Percentiles rank a stretch among this genome's conserved stretches.
phyloP scores from a whole-genome alignment of 768 basidiomycete genomes.

The Asterophora lycoperdoides region DNA sequence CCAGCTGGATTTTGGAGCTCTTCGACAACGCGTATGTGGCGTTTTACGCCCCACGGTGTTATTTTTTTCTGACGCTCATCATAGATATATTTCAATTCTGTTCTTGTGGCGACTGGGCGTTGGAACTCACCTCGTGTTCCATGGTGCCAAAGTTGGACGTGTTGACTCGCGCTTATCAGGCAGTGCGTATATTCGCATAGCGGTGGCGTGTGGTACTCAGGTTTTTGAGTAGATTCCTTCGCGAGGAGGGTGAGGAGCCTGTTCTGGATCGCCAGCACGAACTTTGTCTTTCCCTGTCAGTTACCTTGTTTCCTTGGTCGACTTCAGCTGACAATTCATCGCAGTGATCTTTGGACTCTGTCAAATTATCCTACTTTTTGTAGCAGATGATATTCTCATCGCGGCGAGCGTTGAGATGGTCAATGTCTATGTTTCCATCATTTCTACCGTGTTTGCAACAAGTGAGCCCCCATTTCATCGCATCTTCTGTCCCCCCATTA shows the following conservation, averaged over 20 bases:
- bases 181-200: not conserved
- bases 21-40: conserved; percentile 3
- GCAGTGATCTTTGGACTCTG: conserved; percentile 1
- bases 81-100: conserved; percentile 1
- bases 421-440: conserved; percentile 1
- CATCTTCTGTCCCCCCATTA: not conserved
- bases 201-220: not conserved
- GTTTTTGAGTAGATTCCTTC: not conserved
- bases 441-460: conserved; percentile 1
- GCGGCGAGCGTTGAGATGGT: conserved; percentile 1
- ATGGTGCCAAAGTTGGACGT: not conserved
- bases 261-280: conserved; percentile 14
- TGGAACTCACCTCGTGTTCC: not conserved
- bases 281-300: conserved; percentile 12
- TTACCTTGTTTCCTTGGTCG: not conserved
- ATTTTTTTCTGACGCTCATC: not conserved
- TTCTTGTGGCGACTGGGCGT: conserved; percentile 1
- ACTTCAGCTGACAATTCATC: not conserved
- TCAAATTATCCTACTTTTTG: conserved; percentile 1
- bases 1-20: conserved; percentile 4
- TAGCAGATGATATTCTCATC: not conserved
- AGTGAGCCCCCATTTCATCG: not conserved
- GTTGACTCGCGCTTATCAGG: not conserved
- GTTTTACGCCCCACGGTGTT: not conserved
- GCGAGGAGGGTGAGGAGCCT: conserved; percentile 3